Evolutionary conservation across 2,329 filamentous ascomycete species (phyloP).

Genomic region (Penicillium rolfsii): DNA sequence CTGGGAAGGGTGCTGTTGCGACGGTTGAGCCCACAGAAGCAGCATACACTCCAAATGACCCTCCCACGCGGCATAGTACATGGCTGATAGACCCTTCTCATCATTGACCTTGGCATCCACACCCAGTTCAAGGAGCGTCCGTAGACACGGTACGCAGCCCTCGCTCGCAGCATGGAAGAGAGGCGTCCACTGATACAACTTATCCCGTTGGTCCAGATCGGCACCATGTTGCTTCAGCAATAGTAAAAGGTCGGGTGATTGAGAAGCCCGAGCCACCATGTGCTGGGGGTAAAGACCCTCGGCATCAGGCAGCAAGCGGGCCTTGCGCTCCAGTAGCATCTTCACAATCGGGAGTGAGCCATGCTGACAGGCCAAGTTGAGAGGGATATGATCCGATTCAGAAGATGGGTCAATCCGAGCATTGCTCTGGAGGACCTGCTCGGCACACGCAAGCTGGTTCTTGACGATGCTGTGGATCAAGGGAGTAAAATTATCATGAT

Average conservation of each 20-base stretch:
- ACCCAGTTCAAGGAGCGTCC: conserved; percentile 76
- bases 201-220: conserved; percentile 89
- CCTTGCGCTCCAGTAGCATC: conserved; percentile 77
- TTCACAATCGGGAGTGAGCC: conserved; percentile 83
- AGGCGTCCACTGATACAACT: conserved; percentile 96
- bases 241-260: conserved; percentile 76
- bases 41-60: conserved; percentile 94
- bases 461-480: conserved; percentile 94
- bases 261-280: conserved; percentile 85
- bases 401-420: conserved; percentile 85
- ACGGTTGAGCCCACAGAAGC: conserved; percentile 62
- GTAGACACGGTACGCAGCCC: conserved; percentile 85
- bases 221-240: conserved; percentile 84
- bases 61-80: conserved; percentile 99
- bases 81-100: conserved; percentile 88
- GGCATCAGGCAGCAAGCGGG: conserved; percentile 86
- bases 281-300: conserved; percentile 98
- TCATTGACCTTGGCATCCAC: conserved; percentile 80
- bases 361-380: conserved; percentile 94
- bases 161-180: conserved; percentile 96
- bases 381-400: conserved; percentile 86
- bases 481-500: conserved; percentile 97
- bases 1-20: conserved; percentile 27
- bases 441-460: conserved; percentile 77
- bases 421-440: conserved; percentile 73